phyloP scores from a whole-genome alignment of 2,329 filamentous ascomycete species.

The Hypoxylon rubiginosum region DNA sequence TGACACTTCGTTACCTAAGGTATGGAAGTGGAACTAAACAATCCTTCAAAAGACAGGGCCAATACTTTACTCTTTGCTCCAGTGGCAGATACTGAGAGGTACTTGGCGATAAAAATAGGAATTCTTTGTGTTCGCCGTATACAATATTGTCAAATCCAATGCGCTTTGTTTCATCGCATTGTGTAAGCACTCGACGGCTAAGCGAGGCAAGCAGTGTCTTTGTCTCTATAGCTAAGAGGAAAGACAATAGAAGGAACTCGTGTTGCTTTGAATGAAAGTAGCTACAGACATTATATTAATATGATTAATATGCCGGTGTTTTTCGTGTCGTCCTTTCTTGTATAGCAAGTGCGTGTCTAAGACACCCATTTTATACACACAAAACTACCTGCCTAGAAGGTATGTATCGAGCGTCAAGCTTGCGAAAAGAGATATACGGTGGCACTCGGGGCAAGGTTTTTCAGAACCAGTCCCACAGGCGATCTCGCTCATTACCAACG shows the following conservation, averaged over 20 bases:
- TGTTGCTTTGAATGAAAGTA: not conserved
- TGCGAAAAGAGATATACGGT: constrained; percentile 2
- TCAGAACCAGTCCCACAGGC: not conserved
- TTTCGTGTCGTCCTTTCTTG: not conserved
- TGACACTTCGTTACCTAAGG: no score
- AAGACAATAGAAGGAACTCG: not conserved
- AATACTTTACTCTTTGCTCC: not conserved
- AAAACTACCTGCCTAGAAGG: no score
- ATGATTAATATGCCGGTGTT: not conserved
- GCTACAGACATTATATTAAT: not conserved
- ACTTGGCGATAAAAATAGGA: not conserved
- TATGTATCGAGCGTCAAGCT: not conserved
- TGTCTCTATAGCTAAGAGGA: not conserved
- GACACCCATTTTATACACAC: not conserved
- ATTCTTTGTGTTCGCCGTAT: not conserved
- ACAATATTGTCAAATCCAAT: not conserved
- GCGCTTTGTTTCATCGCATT: not conserved
- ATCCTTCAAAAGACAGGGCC: no score
- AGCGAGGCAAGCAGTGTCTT: not conserved
- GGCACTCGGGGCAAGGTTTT: not conserved
- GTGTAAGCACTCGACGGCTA: not conserved
- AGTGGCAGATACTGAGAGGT: no score
- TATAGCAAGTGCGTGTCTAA: not conserved
- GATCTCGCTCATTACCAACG: constrained; percentile 2
- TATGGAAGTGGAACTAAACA: no score